These are phyloP conservation scores for Mycena floridula DNA, from an alignment of 768 basidiomycete species.

Conservation along the genomic window DNA sequence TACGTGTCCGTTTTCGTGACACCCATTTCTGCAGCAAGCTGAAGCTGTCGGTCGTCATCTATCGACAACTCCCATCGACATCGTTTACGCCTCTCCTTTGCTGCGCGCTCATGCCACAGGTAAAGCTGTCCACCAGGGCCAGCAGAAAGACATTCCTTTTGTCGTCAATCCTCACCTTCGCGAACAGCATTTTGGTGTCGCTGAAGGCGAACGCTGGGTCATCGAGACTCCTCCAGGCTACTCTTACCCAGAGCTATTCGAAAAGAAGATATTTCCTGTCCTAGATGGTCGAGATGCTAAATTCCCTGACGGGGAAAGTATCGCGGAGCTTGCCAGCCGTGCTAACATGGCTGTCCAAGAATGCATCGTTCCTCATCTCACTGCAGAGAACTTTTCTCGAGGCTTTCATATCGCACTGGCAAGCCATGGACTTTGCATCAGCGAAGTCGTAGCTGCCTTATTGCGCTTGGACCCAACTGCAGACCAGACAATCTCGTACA, in stretches of 20 bases:
- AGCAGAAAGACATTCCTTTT: slow-evolving; percentile 47
- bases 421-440: slow-evolving; percentile 72
- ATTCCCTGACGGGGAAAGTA: slow-evolving; percentile 65
- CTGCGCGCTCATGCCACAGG: slow-evolving; percentile 61
- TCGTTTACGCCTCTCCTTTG: slow-evolving; percentile 64
- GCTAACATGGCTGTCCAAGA: slow-evolving; percentile 46
- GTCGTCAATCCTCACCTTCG: slow-evolving; percentile 48
- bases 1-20: not conserved
- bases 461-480: slow-evolving; percentile 44
- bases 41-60: slow-evolving; percentile 53
- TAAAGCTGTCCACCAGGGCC: slow-evolving; percentile 41
- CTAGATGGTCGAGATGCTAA: slow-evolving; percentile 37
- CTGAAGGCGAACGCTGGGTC: slow-evolving; percentile 58
- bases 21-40: slow-evolving; percentile 40
- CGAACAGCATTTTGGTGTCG: slow-evolving; percentile 68
- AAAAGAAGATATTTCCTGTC: slow-evolving; percentile 48
- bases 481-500: slow-evolving; percentile 26
- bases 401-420: slow-evolving; percentile 57
- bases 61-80: slow-evolving; percentile 38
- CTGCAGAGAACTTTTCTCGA: slow-evolving; percentile 26
- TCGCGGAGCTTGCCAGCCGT: slow-evolving; percentile 54
- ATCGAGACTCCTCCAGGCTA: slow-evolving; percentile 17
- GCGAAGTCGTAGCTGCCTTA: slow-evolving; percentile 51
- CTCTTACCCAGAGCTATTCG: slow-evolving; percentile 39
- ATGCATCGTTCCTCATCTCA: slow-evolving; percentile 53